phyloP scores from a whole-genome alignment of 192 early-diverging fungal species.

The Podila clonocystis region DNA sequence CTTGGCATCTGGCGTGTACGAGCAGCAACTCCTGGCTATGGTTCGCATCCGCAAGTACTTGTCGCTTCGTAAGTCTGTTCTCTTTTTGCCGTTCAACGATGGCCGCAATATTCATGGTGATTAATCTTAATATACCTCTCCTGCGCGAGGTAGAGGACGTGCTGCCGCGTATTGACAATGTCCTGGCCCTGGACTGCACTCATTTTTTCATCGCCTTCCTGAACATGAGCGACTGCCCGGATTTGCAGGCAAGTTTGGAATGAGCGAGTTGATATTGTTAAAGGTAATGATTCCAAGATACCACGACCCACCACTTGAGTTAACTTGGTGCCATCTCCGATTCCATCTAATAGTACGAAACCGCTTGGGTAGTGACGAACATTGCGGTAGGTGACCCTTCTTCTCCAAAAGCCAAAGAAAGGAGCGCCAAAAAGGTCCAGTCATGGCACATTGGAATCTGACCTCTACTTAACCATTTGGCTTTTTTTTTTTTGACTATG shows the following conservation, averaged over 20 bases:
- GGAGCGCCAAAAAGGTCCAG: neutral
- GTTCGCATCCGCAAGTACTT: conserved; percentile 51
- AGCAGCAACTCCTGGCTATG: conserved; percentile 47
- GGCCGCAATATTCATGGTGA: too few relatives aligned
- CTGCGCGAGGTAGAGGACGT: conserved; percentile 33
- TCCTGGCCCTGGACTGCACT: conserved; percentile 41
- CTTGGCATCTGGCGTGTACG: conserved; percentile 38
- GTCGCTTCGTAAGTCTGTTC: conserved; percentile 35
- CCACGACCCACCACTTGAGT: neutral
- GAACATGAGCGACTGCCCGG: conserved; percentile 46
- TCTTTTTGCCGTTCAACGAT: neutral
- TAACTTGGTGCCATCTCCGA: neutral
- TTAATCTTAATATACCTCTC: neutral
- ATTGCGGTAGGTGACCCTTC: conserved; percentile 38
- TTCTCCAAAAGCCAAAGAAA: neutral
- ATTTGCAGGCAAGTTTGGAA: conserved; percentile 32
- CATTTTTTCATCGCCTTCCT: conserved; percentile 42
- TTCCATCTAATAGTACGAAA: conserved; percentile 34
- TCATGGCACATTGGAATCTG: neutral
- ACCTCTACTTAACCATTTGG: neutral
- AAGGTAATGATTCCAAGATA: neutral
- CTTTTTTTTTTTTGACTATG: neutral
- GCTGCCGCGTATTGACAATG: conserved; percentile 46
- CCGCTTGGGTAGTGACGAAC: conserved; percentile 49
- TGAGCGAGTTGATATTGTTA: neutral